Percentiles rank a stretch among this genome's conserved stretches.
These are phyloP conservation scores for Cordyceps militaris DNA, from an alignment of 2,329 filamentous ascomycete species.

Conservation along the genomic window DNA sequence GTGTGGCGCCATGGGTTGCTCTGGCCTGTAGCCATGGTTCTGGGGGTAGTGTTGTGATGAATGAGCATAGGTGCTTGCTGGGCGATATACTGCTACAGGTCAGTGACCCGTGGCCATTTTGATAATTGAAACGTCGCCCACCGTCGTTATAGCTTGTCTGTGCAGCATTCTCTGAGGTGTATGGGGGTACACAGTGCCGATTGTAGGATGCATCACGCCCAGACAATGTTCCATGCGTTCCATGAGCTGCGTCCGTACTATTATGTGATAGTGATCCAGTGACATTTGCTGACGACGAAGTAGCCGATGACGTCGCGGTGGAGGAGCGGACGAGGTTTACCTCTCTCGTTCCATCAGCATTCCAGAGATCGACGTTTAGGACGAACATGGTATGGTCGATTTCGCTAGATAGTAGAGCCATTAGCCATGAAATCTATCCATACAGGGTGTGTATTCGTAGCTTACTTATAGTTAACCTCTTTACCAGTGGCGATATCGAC, in stretches of 20 bases:
- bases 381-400: conserved; percentile 40
- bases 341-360: conserved; percentile 56
- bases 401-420: conserved; percentile 21
- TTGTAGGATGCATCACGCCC: conserved; percentile 30
- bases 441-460: conserved; percentile 13
- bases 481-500: conserved; percentile 66
- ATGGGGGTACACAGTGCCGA: conserved; percentile 21
- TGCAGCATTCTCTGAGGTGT: conserved; percentile 27
- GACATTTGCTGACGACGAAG: not conserved
- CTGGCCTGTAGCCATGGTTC: conserved; percentile 22
- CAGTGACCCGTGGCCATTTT: not conserved
- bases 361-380: conserved; percentile 61
- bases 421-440: conserved; percentile 20
- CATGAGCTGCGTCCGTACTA: not conserved
- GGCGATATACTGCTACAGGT: conserved; percentile 20
- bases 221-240: conserved; percentile 22
- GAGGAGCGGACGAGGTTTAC: conserved; percentile 56
- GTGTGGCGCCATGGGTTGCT: conserved; percentile 18
- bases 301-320: conserved; percentile 20
- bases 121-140: conserved; percentile 14
- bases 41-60: conserved; percentile 32
- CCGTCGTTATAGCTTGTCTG: conserved; percentile 27
- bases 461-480: conserved; percentile 78
- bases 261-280: not conserved
- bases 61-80: conserved; percentile 28